phyloP scores from a whole-genome alignment of 2,329 filamentous ascomycete genomes.

The Aureobasidium sp. region DNA sequence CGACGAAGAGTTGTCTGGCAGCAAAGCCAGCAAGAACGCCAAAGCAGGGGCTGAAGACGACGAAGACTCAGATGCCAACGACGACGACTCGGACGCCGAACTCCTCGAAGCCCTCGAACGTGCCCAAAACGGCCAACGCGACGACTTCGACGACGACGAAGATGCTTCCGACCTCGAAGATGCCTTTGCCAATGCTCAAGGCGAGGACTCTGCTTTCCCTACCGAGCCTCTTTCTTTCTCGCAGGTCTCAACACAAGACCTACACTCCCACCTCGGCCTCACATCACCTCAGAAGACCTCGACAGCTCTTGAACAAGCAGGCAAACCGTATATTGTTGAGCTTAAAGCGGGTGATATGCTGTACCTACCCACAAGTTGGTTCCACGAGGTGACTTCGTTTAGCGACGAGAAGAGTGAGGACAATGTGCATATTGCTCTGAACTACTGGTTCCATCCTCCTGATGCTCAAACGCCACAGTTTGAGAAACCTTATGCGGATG shows the following conservation, averaged over 20 bases:
- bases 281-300: neutral
- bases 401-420: neutral
- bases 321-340: slow-evolving; percentile 6
- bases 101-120: slow-evolving; percentile 7
- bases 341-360: slow-evolving; percentile 12
- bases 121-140: slow-evolving; percentile 5
- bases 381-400: slow-evolving; percentile 8
- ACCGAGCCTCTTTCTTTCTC: slow-evolving; percentile 14
- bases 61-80: slow-evolving; percentile 6
- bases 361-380: slow-evolving; percentile 10
- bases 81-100: slow-evolving; percentile 12
- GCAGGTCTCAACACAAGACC: neutral
- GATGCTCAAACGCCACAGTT: neutral
- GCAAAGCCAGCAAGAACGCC: neutral
- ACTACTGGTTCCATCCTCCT: slow-evolving; percentile 16
- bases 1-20: neutral
- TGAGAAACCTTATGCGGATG: neutral
- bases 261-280: slow-evolving; percentile 7
- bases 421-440: slow-evolving; percentile 10
- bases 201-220: neutral
- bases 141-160: neutral
- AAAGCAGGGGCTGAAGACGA: neutral
- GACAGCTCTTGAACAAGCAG: neutral
- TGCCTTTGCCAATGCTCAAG: neutral
- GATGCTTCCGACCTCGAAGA: neutral